A percentile compares a stretch with the other conserved stretches of the same genome.
These are phyloP conservation scores for Hanseniaspora taiwanica DNA, from an alignment of 805 yeast species.

Conservation along the genomic window DNA sequence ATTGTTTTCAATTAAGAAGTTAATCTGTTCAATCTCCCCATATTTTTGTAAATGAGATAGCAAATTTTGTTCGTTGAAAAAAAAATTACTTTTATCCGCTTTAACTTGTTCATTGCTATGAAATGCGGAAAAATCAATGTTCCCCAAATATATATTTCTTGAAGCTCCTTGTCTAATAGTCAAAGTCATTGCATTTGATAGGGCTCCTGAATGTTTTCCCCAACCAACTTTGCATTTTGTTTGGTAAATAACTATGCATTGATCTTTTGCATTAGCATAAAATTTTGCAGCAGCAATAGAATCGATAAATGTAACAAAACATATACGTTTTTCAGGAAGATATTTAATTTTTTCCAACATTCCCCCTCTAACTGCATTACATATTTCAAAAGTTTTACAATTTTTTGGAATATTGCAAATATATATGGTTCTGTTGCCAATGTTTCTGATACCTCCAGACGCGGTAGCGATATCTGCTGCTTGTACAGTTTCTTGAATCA, in stretches of 20 bases:
- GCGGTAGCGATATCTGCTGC: no score
- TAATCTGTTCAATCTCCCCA: conserved; percentile 93
- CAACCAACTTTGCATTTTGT: conserved; percentile 87
- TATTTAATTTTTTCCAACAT: conserved; percentile 72
- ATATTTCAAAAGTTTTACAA: conserved; percentile 80
- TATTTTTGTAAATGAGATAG: conserved; percentile 63
- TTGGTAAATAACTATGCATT: conserved; percentile 76
- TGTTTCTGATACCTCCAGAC: conserved; percentile 85
- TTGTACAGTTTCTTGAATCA: no score
- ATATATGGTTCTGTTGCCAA: conserved; percentile 89
- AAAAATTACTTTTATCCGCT: background rate
- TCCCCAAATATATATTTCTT: conserved; percentile 83
- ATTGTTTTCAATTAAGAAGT: conserved; percentile 66
- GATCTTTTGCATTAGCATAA: conserved; percentile 84
- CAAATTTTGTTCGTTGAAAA: conserved; percentile 43
- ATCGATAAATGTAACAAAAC: conserved; percentile 90
- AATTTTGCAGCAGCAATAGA: conserved; percentile 97
- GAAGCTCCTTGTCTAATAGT: conserved; percentile 93
- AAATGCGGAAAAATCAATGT: conserved; percentile 30
- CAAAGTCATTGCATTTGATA: conserved; percentile 70
- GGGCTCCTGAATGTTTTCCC: conserved; percentile 94
- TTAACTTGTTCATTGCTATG: conserved; percentile 14
- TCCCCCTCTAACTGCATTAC: conserved; percentile 95
- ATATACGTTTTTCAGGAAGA: conserved; percentile 74
- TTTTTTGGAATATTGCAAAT: conserved; percentile 83